Evolutionary conservation across 1,284 basidiomycete genomes (phyloP).

Genomic region (Leccinum variabile): DNA sequence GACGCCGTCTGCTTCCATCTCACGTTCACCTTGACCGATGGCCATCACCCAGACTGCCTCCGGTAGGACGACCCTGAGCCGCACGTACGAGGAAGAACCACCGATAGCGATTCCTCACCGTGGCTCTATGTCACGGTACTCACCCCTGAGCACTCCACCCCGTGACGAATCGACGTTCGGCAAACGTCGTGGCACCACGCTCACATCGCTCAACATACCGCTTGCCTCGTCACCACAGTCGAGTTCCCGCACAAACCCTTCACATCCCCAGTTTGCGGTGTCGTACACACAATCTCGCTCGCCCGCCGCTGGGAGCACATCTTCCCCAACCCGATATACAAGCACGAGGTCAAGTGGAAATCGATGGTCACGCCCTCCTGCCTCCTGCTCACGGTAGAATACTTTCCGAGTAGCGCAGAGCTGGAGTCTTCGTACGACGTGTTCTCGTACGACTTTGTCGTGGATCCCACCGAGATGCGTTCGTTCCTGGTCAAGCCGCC

Average conservation of each 20-base stretch:
- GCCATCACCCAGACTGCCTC: too few relatives aligned
- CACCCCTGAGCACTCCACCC: constrained; percentile 66
- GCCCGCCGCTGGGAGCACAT: constrained; percentile 89
- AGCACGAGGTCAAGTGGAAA: constrained; percentile 93
- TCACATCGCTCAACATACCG: constrained; percentile 43
- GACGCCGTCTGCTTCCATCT: too few relatives aligned
- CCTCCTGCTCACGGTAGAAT: constrained; percentile 91
- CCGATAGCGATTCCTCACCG: constrained; percentile 41
- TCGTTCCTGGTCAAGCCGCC: constrained; percentile 79
- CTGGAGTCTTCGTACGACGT: constrained; percentile 80
- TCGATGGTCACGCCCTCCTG: constrained; percentile 83
- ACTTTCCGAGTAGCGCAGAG: constrained; percentile 77
- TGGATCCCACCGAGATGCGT: constrained; percentile 74
- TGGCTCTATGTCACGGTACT: constrained; percentile 50
- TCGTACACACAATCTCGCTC: constrained; percentile 65
- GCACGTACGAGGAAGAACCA: too few relatives aligned
- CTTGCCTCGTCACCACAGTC: constrained; percentile 50
- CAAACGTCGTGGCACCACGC: constrained; percentile 53
- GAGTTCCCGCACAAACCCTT: constrained; percentile 59
- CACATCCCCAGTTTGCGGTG: constrained; percentile 54
- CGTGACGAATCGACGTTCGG: constrained; percentile 57
- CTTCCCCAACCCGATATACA: constrained; percentile 73
- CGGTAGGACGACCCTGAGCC: too few relatives aligned
- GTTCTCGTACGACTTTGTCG: constrained; percentile 78
- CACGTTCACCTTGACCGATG: too few relatives aligned